These are phyloP conservation scores for Fusarium mundagurra DNA, from an alignment of 2,329 filamentous ascomycete species.

Conservation along the genomic window DNA sequence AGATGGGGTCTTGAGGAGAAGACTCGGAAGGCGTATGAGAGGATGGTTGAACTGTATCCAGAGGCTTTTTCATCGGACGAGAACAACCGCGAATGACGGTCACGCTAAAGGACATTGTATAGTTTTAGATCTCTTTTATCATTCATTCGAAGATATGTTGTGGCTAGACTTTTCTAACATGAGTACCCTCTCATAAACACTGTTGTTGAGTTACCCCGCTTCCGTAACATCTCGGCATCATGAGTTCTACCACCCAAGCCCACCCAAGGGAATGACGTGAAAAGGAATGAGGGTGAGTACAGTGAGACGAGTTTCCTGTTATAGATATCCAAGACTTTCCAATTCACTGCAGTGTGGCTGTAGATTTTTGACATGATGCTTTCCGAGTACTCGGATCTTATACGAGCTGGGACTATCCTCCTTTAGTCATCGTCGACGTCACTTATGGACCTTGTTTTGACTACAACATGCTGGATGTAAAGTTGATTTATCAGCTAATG, in stretches of 20 bases:
- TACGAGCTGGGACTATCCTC: not conserved
- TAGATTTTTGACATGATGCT: not conserved
- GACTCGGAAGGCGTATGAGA: not conserved
- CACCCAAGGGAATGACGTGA: accelerated
- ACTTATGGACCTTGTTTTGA: not conserved
- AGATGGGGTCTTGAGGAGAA: not conserved
- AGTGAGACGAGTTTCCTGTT: accelerated
- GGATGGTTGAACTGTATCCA: constrained; percentile 16
- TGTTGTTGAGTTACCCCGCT: not conserved
- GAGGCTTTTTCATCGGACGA: not conserved
- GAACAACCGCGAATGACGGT: accelerated
- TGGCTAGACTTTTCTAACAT: not conserved
- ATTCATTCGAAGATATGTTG: not conserved
- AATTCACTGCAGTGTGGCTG: accelerated
- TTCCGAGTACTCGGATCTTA: not conserved
- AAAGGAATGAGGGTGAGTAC: accelerated
- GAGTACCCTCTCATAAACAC: accelerated
- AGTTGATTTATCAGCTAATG: not conserved
- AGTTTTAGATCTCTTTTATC: not conserved
- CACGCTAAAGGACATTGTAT: accelerated
- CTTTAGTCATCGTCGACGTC: not conserved
- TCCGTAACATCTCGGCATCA: not conserved
- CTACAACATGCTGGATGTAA: accelerated
- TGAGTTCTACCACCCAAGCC: not conserved
- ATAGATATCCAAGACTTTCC: not conserved